A percentile compares a stretch with the other conserved stretches of the same genome.
Evolutionary conservation across 139 green algal species (phyloP).

Genomic region (Coelastrella sp.): DNA sequence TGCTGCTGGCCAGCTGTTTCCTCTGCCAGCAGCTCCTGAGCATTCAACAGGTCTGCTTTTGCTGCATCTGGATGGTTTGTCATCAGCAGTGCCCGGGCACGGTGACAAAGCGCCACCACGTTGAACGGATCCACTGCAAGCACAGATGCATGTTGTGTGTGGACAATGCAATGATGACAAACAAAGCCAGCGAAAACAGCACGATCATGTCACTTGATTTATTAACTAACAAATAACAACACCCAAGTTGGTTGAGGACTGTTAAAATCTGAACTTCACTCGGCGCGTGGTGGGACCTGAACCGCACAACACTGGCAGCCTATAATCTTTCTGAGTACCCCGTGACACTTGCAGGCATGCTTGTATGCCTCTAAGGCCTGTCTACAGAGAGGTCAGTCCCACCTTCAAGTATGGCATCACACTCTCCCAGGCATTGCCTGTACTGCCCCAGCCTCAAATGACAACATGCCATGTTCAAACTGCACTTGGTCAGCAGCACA

Average conservation of each 20-base stretch:
- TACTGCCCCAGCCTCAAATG: slow-evolving; percentile 25
- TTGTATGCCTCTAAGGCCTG: too few species aligned
- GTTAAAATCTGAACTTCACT: not conserved
- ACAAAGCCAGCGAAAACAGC: not conserved
- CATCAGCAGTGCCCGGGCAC: slow-evolving; percentile 8
- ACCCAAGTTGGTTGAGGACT: not conserved
- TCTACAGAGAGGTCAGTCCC: not conserved
- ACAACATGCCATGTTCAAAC: slow-evolving; percentile 37
- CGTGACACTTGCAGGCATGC: too few species aligned
- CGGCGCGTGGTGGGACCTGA: not conserved
- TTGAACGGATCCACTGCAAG: slow-evolving; percentile 13
- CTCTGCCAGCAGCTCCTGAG: slow-evolving; percentile 11
- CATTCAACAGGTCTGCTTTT: not conserved
- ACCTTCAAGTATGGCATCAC: slow-evolving; percentile 27
- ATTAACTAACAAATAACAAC: not conserved
- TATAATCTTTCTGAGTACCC: not conserved
- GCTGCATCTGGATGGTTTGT: not conserved
- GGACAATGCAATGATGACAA: not conserved
- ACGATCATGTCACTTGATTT: not conserved
- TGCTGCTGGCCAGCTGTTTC: not conserved
- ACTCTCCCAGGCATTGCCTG: slow-evolving; percentile 25
- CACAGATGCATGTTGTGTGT: not conserved
- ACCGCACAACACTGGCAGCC: not conserved
- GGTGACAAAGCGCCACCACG: slow-evolving; percentile 16
- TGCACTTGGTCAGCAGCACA: slow-evolving; percentile 37